Base-by-base conservation (phyloP, 345 rosid species). In the Populus nigra region DNA sequence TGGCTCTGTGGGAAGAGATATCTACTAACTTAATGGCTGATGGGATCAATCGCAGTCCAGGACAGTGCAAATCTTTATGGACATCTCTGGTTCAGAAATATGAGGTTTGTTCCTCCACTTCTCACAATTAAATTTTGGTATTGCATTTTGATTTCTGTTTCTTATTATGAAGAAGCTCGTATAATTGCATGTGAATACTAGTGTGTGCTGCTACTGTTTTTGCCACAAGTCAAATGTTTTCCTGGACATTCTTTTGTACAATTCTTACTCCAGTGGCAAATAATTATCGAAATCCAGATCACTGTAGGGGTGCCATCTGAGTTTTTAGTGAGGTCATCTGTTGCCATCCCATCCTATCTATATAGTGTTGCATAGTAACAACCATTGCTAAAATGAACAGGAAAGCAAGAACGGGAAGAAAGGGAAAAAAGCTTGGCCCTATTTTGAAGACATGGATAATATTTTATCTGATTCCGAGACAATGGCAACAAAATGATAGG, bases 1-100 rank as follows among this genome's bases (percentile, higher is more conserved):
- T 93, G 99, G 94, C 90, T 62, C 90, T 96, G 35, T 96, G 99
- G 99, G 90, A 90, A 86, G 97, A 92, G 85, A 86, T 96, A 80
- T 96, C 99, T 66, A 35, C 84, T 23, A 84, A 79, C 66, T 83
- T 96, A 77, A 76, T 83, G 47, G 79, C 81, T 72, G 91, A 93
- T 53, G 99, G 96, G 76, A 39, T 89, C 81, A 80, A 72, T 31
- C 84, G 95, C 73, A 92, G 91, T 83, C 90, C 99, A 1, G 93
- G 86, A 35, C 97, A 96, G 77, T 96, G 98, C 90, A 96, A 93
- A 84, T 93, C 94, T 45, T 79, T 93, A 2, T 93, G 99, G 99
- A 79, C 98, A 50, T 93, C 95, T 75, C 85, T 96, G 62, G 87
- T 89, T 81, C 94, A 89, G 79, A 90, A 96, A 89, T 92, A 93